These are phyloP conservation scores for Sclerotinia subarctica DNA, from an alignment of 2,329 filamentous ascomycete genomes.

Conservation along the genomic window DNA sequence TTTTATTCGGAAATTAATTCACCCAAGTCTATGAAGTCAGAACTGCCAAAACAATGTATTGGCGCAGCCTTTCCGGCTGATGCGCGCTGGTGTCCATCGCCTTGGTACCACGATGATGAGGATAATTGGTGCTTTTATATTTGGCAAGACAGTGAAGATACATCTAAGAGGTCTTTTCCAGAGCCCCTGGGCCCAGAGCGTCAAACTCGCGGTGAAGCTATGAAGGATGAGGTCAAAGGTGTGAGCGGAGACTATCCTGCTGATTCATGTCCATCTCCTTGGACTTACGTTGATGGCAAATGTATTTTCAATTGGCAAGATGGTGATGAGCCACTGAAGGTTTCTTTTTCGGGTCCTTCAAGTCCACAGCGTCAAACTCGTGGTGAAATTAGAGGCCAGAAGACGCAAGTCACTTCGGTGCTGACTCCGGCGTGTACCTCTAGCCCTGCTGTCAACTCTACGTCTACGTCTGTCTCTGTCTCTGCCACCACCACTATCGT, in stretches of 20 bases:
- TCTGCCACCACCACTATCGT: neutral
- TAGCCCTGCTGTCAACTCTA: neutral
- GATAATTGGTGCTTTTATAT: neutral
- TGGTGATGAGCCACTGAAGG: neutral
- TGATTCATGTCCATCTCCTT: neutral
- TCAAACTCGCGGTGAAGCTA: neutral
- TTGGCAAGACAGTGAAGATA: neutral
- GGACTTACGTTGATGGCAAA: neutral
- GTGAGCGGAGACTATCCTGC: neutral
- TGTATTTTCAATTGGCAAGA: neutral
- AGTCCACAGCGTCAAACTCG: neutral
- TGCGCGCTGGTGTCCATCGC: neutral
- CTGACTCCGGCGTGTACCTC: neutral
- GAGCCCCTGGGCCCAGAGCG: no score
- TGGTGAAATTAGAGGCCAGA: neutral
- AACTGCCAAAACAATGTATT: neutral
- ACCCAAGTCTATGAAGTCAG: neutral
- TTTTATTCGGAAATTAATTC: neutral
- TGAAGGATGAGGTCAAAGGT: neutral
- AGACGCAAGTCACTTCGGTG: neutral
- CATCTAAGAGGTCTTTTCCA: neutral
- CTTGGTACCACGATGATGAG: neutral
- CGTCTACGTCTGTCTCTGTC: neutral
- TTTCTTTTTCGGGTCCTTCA: neutral
- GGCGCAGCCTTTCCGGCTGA: neutral